phyloP scores from a whole-genome alignment of 1,139 yeast genomes.

The Saccharomyces hybrid region DNA sequence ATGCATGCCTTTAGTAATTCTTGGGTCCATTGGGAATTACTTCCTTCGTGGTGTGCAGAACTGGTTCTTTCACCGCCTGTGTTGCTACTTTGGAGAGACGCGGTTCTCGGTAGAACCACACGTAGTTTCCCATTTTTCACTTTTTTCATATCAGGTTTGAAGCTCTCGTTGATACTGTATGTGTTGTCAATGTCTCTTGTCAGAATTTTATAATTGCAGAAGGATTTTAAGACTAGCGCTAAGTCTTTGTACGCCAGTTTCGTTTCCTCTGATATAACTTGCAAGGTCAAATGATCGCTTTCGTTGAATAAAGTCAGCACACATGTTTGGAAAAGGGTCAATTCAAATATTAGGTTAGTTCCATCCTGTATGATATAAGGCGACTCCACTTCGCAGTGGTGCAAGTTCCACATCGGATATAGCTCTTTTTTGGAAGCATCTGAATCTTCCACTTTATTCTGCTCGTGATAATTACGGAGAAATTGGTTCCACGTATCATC shows the following conservation, averaged over 20 bases:
- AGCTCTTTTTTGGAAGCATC: constrained; percentile 14
- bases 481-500: constrained; percentile 25
- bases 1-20: constrained; percentile 27
- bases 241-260: constrained; percentile 9
- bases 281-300: constrained; percentile 9
- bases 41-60: constrained; percentile 18
- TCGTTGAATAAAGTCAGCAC: constrained; percentile 25
- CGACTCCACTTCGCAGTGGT: constrained; percentile 27
- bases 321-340: constrained; percentile 25
- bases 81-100: background rate
- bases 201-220: constrained; percentile 14
- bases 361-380: constrained; percentile 15
- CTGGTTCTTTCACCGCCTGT: background rate
- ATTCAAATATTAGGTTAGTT: constrained; percentile 14
- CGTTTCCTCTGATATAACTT: constrained; percentile 8
- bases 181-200: constrained; percentile 2
- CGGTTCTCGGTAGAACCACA: constrained; percentile 10
- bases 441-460: constrained; percentile 12
- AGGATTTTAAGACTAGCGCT: constrained; percentile 18
- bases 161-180: constrained; percentile 16
- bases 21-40: constrained; percentile 23
- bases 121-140: constrained; percentile 20
- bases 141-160: constrained; percentile 16
- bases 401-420: constrained; percentile 19
- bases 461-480: constrained; percentile 3